A percentile compares a stretch with the other conserved stretches of the same genome.
phyloP scores from a whole-genome alignment of 1,284 basidiomycete species.

The Thelephora terrestris region DNA sequence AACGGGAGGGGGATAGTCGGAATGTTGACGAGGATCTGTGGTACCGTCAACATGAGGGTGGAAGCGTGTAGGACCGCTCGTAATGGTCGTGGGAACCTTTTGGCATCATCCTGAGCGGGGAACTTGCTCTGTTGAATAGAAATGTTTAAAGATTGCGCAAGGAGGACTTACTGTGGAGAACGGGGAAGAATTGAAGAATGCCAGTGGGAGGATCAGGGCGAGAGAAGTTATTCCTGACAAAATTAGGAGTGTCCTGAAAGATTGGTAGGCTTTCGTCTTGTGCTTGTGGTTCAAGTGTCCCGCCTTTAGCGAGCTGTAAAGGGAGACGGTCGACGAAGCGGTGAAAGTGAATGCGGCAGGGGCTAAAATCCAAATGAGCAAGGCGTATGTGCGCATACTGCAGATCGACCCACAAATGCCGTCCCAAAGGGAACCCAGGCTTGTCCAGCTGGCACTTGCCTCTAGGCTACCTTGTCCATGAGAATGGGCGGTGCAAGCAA shows the following conservation, averaged over 20 bases:
- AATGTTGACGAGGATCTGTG: constrained; percentile 46
- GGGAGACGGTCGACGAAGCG: constrained; percentile 49
- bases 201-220: constrained; percentile 45
- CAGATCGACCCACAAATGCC: constrained; percentile 41
- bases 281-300: constrained; percentile 18
- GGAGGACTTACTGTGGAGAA: constrained; percentile 29
- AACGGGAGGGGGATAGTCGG: constrained; percentile 39
- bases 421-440: constrained; percentile 46
- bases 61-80: constrained; percentile 36
- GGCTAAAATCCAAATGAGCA: constrained; percentile 22
- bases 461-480: constrained; percentile 34
- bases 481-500: constrained; percentile 39
- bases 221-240: constrained; percentile 39
- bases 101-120: constrained; percentile 11
- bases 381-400: neutral
- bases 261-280: constrained; percentile 39
- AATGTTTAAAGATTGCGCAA: constrained; percentile 1
- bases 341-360: constrained; percentile 53
- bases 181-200: constrained; percentile 38
- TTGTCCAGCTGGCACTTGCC: constrained; percentile 27
- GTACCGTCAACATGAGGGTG: constrained; percentile 48
- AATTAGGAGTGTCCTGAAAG: constrained; percentile 48
- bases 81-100: constrained; percentile 16
- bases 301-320: constrained; percentile 48
- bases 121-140: constrained; percentile 1